phyloP scores from a whole-genome alignment of 352 stramenopile species.

The Elongisporangium undulatum region DNA sequence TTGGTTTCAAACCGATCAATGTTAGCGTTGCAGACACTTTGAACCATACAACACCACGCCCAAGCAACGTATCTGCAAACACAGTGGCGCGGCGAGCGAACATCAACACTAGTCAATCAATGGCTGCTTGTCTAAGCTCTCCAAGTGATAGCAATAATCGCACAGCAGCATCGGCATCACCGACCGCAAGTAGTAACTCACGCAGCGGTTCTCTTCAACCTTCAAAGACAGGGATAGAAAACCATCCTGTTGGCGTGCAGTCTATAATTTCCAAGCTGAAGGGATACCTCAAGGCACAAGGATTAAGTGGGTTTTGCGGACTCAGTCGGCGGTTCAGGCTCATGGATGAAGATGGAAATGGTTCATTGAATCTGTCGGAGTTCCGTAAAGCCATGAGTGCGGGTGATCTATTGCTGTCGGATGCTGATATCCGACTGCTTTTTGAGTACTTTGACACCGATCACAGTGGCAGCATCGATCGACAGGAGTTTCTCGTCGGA shows the following conservation, averaged over 20 bases:
- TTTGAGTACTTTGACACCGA: constrained; percentile 87
- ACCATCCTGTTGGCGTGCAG: constrained; percentile 45
- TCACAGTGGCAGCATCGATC: constrained; percentile 65
- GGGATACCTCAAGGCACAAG: constrained; percentile 45
- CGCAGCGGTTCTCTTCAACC: neutral
- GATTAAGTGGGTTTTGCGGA: constrained; percentile 67
- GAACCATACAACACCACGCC: constrained; percentile 35
- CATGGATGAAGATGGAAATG: constrained; percentile 78
- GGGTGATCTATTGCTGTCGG: constrained; percentile 44
- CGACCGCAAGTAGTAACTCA: too few relatives aligned
- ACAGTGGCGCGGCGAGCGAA: constrained; percentile 23
- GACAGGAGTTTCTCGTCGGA: constrained; percentile 85
- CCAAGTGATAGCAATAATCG: neutral
- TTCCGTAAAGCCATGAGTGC: constrained; percentile 67
- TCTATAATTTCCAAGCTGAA: constrained; percentile 52
- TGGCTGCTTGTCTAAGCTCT: constrained; percentile 49
- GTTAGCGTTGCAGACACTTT: constrained; percentile 51
- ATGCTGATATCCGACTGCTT: constrained; percentile 58
- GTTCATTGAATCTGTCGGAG: constrained; percentile 62
- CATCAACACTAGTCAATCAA: constrained; percentile 45
- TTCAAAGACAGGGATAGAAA: neutral
- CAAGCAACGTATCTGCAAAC: constrained; percentile 4
- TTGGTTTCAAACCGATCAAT: neutral
- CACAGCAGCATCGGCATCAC: neutral
- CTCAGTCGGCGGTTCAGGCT: constrained; percentile 70